Evolutionary conservation across 495 filamentous ascomycete genomes (phyloP).

Genomic region (Tuber magnatum): DNA sequence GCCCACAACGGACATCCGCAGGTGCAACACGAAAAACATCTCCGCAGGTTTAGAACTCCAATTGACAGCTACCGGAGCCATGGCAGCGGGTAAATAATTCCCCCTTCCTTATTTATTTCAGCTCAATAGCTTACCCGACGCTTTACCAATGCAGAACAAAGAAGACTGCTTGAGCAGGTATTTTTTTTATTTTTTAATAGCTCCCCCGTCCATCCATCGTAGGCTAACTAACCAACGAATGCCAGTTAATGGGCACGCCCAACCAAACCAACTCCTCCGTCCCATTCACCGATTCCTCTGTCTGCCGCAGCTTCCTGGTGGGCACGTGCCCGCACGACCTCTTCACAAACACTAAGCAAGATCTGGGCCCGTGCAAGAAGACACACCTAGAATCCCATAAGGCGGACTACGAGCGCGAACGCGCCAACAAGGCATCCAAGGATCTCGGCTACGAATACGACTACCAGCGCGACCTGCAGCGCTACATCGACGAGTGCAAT

Average conservation of each 20-base stretch:
- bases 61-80: constrained; percentile 5
- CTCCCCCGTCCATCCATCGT: background rate
- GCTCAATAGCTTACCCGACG: constrained; percentile 16
- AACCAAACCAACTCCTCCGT: constrained; percentile 44
- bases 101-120: background rate
- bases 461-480: constrained; percentile 90
- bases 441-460: constrained; percentile 84
- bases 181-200: background rate
- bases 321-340: constrained; percentile 97
- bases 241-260: constrained; percentile 39
- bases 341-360: constrained; percentile 99
- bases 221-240: constrained; percentile 7
- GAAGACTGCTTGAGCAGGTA: constrained; percentile 40
- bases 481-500: constrained; percentile 95
- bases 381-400: constrained; percentile 84
- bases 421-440: constrained; percentile 55
- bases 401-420: constrained; percentile 66
- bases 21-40: constrained; percentile 1
- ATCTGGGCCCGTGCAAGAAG: constrained; percentile 84
- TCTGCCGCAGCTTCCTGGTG: constrained; percentile 88
- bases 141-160: constrained; percentile 32
- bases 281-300: constrained; percentile 83
- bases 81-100: constrained; percentile 26
- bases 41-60: background rate
- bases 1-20: background rate